Base-by-base conservation (phyloP, 352 stramenopile species). In the Pythium monospermum region DNA sequence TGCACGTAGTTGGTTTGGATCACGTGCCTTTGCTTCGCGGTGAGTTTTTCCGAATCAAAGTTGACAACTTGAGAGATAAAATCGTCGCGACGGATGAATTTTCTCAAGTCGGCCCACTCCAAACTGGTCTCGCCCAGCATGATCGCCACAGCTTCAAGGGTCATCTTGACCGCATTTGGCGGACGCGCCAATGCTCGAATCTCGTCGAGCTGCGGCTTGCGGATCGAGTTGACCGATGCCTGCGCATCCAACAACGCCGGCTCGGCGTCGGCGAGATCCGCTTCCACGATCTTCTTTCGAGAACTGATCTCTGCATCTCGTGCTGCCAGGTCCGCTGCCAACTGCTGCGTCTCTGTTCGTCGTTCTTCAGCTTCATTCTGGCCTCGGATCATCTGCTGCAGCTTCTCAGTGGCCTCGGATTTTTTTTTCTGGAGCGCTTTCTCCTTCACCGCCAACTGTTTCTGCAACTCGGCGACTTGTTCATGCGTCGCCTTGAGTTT, bases 31-130 rank as follows among this genome's bases (percentile, higher is more conserved):
- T 98, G 92, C 31, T 89, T 87, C 19, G 76, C 66, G 22, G 91
- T 98, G 15, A 99, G 72, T 40, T 97, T 98, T 57, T 99, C 88
- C 8, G 96, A 96, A 67, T 99, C 87, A 66, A 99, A 99, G 70
- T 98, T 98, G 4, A 99, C 83, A 60, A 99, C 98, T 41, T 84
- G 97, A 6, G 94, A 88, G 68, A 99, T 99, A 65, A 99, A 99
- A 55, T 99, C 96, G 40, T 96, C 87, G 44, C 95, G 95, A 28
- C 89, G 83, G 53, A 99, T 94, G 48, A 99, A 94, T 56, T 98
- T 98, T 55, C 96, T 90, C 21, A 99, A 84, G 64, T 99, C 96
- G 28, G 77, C 72, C 97, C 97, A 99, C 30, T 98, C 95, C 19
- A 96, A 73, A 57, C 87, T 98, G 4, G 82, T 96, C 53, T 99